Evolutionary conservation across 164 flowering plant species (phyloP), one percentile per base, ranked within the genome.

Genomic region (Liquidambar formosana): DNA sequence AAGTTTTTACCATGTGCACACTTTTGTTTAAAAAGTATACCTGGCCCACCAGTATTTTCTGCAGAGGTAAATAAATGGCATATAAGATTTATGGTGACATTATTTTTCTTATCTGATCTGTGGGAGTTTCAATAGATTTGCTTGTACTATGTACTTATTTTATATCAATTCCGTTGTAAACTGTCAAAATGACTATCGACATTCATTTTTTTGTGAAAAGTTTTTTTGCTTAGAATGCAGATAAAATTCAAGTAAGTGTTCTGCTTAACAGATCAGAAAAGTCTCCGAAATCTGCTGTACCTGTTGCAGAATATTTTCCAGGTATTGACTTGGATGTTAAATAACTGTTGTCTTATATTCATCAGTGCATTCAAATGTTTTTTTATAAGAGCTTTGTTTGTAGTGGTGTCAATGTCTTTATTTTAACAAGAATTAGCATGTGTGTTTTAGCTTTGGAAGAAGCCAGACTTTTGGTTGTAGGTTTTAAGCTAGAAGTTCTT

Each of bases 191-290:
- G 63, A 57, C 46, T 16, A 38, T 26, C 44, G 14, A 33, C 13
- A 19, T 69, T 22, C 33, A 45, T 38, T 15, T 74, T 33, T 61
- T 76, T 68, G 8, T 43, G 22, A 70, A 75, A 65, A 26, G 23
- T 70, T 83, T 67, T 27, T 75, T 71, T 77, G 61, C 85, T 78
- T 86, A 95, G 97, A 83, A 71, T 95, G 93, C 96, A 88, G 97
- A 81, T 84, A 53, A 58, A 64, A 74, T 95, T 64, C 86, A 84
- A 74, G 92, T 89, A 48, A 83, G 75, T 53, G 67, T 88, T 72
- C 75, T 91, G 71, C 66, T 77, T 58, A 91, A 81, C 75, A 83
- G 73, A 70, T 88, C 97, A 15, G 75, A 49, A 43, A 82, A 70
- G 49, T 75, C 88, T 69, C 19, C 48, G 23, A 72, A 77, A 56